Base-by-base conservation (phyloP, 2,329 filamentous ascomycete species). In the Calycina herbarum region DNA sequence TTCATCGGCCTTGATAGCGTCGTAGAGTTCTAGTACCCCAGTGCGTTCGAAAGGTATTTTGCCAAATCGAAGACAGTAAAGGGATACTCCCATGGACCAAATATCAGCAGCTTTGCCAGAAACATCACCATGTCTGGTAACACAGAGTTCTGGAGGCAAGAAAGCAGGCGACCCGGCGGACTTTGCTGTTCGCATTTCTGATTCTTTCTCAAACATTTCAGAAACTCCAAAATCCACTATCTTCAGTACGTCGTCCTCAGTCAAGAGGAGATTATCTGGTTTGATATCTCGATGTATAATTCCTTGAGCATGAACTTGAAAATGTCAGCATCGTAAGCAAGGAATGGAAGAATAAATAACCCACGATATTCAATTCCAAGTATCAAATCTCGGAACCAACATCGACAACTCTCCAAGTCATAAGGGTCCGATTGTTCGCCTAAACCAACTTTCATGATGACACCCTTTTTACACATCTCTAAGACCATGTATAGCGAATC, bases 201-300 rank as follows among this genome's bases (percentile, higher is more conserved):
- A 87, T 65, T 90, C 83, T 76, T 96, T 97, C 75, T 94, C 90
- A 72, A 99, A 99, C 89, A 99, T 97, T 76, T 99, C 94, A 0
- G 94, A 98, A 7, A 98, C 95, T n/a, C 95, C 95, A 82, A 99
- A 99, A 77, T 98, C 95, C 62, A 96, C 93, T 70, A 99, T 90
- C 77, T 98, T 99, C 62, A 99, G 85, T n/a, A 97, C 88, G 73
- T 98, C 91, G 64, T 97, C 94, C 42, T 89, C 86, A 0, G 93
- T 97, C 48, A 99, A 82, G 7, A 99, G 85, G 62, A 96, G 89
- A 72, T 99, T 99, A 77, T 98, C 95, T 0, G 95, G 95, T 78
- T 99, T 99, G 80, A 99, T 97, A 74, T 99, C 95, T 62, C 95
- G 88, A 77, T 99, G 95, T 17, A 97, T 91, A 70, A 98, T 92